Evolutionary conservation across 495 filamentous ascomycete genomes (phyloP), one percentile per base, ranked within the genome.

Genomic region (Polyplosphaeria fusca): DNA sequence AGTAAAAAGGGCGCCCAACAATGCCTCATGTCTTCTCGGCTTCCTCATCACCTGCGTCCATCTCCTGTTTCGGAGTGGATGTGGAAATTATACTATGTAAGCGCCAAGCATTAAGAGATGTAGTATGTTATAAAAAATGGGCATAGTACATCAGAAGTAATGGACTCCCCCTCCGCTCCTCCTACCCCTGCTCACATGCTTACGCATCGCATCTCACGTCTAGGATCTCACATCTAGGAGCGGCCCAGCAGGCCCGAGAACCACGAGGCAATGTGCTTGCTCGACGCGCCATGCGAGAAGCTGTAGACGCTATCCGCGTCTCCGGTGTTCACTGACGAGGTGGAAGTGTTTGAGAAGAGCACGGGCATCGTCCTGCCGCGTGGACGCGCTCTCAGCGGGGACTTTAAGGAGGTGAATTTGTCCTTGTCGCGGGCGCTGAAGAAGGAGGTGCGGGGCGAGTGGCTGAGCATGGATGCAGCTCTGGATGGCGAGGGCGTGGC

Each of bases 171-270:
- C n/a, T n/a, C n/a, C n/a, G n/a, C n/a, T n/a, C n/a, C n/a, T n/a
- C n/a, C n/a, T n/a, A n/a, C n/a, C n/a, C n/a, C n/a, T n/a, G n/a
- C n/a, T n/a, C n/a, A n/a, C n/a, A n/a, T n/a, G n/a, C n/a, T n/a
- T n/a, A n/a, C n/a, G n/a, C n/a, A n/a, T n/a, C n/a, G n/a, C n/a
- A n/a, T n/a, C n/a, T n/a, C n/a, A n/a, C n/a, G n/a, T n/a, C 30
- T 35, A 7, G 30, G 30, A 7, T 35, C 30, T 14, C 30, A 5
- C 19, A 7, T 42, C 22, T 14, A 20, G 48, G 49, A 61, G 7
- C 58, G 51, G 13, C 58, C 58, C 45, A 61, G 27, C 30, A 61
- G 40, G 18, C 58, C 58, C 5, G 58, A 61, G 26, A 61, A 61
- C 58, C 58, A 61, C 23, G 13, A 42, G 23, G 58, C 35, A 19